phyloP scores from a whole-genome alignment of 192 early-diverging fungal species.

The Diversispora epigaea region DNA sequence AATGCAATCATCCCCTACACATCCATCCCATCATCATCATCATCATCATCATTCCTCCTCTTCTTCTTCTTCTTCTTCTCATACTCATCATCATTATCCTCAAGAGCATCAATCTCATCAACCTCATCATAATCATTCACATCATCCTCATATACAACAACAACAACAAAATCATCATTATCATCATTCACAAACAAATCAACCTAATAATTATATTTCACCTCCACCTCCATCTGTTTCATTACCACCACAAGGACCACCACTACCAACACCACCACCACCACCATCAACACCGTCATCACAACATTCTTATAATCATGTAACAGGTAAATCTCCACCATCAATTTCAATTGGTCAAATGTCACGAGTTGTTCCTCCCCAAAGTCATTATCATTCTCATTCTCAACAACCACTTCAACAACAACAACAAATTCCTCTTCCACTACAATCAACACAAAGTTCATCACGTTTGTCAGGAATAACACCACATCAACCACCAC shows the following conservation, averaged over 20 bases:
- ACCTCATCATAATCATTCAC: slow-evolving; percentile 4
- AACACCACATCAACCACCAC: neutral
- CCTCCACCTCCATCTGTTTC: neutral
- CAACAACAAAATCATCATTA: neutral
- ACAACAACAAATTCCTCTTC: too few species aligned
- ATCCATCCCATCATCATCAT: neutral
- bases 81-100: slow-evolving; percentile 26
- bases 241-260: neutral
- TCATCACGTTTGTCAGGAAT: neutral
- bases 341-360: neutral
- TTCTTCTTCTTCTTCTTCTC: neutral
- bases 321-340: neutral
- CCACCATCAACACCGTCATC: neutral
- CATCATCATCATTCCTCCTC: slow-evolving; percentile 25
- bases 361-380: neutral
- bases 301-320: too few species aligned
- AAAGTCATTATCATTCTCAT: neutral
- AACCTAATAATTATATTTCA: neutral
- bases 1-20: slow-evolving; percentile 5
- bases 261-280: neutral
- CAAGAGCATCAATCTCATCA: neutral
- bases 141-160: slow-evolving; percentile 10
- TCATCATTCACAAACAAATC: slow-evolving; percentile 14
- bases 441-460: neutral
- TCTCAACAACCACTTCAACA: neutral